Conservation (phyloP, 2,329 filamentous ascomycete genomes). For the Beauveria asiatica region DNA sequence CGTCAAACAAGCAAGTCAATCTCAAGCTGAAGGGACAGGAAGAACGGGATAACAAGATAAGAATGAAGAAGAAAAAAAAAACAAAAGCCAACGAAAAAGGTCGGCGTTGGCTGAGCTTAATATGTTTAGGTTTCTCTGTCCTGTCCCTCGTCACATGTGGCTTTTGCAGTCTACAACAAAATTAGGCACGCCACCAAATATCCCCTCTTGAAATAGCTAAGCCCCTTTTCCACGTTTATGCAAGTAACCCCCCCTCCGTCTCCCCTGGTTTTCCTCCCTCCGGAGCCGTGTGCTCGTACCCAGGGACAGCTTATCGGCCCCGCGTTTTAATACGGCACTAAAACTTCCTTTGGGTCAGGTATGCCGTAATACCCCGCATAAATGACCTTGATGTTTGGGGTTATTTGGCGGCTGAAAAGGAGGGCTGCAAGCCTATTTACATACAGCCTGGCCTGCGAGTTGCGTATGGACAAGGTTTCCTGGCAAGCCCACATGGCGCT, state of each 20-base stretch:
- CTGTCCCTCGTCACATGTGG: slow-evolving; percentile 4
- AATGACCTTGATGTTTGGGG: too few relatives aligned
- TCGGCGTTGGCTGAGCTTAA: neutral
- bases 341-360: neutral
- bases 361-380: neutral
- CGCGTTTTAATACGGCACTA: neutral
- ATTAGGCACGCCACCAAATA: neutral
- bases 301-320: neutral
- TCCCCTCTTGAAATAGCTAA: neutral
- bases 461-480: too few relatives aligned
- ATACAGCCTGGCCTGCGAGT: too few relatives aligned
- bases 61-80: too few relatives aligned
- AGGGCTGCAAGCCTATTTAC: too few relatives aligned
- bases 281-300: neutral
- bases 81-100: neutral
- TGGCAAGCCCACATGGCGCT: too few relatives aligned
- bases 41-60: neutral
- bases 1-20: too few relatives aligned
- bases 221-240: neutral
- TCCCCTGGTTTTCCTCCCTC: neutral
- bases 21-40: neutral
- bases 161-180: neutral
- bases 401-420: too few relatives aligned
- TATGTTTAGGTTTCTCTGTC: neutral
- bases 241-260: neutral